Conservation (phyloP, 768 basidiomycete species). For the Lactarius hengduanensis region DNA sequence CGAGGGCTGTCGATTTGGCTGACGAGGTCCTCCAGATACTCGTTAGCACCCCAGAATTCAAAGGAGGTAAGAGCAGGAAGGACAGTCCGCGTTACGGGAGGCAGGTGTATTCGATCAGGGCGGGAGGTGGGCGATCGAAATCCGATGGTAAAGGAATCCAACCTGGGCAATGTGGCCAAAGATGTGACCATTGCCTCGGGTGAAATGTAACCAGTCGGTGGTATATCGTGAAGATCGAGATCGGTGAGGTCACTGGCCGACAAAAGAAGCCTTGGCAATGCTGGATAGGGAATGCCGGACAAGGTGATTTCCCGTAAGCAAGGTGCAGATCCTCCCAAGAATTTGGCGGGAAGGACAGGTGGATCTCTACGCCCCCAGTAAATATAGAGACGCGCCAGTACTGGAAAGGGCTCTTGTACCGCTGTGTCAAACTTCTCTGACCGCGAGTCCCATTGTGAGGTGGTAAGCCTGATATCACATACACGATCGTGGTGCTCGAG, state of each 20-base stretch:
- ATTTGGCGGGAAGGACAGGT: not conserved
- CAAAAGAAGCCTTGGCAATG: not conserved
- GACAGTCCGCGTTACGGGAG: not conserved
- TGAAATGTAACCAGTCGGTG: not conserved
- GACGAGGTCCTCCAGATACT: slow-evolving; percentile 2
- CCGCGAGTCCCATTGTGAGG: too few species aligned
- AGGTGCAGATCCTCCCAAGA: slow-evolving; percentile 61
- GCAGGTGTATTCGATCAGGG: not conserved
- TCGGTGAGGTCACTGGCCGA: not conserved
- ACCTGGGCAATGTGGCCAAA: not conserved
- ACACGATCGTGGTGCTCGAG: too few species aligned
- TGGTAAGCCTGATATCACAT: too few species aligned
- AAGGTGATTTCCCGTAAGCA: slow-evolving; percentile 54
- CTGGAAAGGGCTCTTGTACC: not conserved
- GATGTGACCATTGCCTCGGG: not conserved
- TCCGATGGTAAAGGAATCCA: not conserved
- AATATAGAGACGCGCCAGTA: not conserved
- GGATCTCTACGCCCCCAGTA: fast-evolving
- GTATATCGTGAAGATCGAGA: not conserved
- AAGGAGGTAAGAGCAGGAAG: not conserved
- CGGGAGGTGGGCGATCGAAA: not conserved
- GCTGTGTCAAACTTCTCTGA: not conserved
- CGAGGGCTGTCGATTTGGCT: not conserved
- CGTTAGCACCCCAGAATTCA: not conserved
- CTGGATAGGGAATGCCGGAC: slow-evolving; percentile 56